These are phyloP conservation scores for Oryza glaberrima DNA, from an alignment of 176 grass and related monocot genomes.

Conservation along the genomic window DNA sequence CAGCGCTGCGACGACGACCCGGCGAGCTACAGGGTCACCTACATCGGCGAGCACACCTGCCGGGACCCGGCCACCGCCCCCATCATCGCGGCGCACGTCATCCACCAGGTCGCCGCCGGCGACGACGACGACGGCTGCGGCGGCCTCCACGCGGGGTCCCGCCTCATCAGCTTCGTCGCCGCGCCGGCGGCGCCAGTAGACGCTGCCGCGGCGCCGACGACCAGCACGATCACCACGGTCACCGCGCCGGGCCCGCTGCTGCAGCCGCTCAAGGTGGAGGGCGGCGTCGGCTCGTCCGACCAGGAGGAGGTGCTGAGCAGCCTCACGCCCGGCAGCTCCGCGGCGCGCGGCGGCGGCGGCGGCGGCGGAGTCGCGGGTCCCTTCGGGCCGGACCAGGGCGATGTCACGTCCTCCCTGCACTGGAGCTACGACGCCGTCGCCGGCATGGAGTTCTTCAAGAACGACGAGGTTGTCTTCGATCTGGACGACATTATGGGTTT, in stretches of 20 bases:
- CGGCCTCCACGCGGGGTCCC: constrained; percentile 23
- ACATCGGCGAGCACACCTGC: constrained; percentile 86
- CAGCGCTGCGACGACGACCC: constrained; percentile 66
- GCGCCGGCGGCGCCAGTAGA: background rate
- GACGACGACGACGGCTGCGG: background rate
- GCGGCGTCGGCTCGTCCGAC: background rate
- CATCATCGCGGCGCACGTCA: constrained; percentile 23
- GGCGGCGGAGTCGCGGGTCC: background rate
- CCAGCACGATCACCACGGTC: constrained; percentile 30
- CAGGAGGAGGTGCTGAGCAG: constrained; percentile 78
- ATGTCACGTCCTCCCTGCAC: constrained; percentile 62
- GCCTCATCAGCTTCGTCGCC: constrained; percentile 58
- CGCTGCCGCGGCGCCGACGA: background rate
- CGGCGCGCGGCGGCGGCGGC: background rate
- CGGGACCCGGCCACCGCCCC: constrained; percentile 41
- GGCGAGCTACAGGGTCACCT: constrained; percentile 45
- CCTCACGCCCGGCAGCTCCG: constrained; percentile 49
- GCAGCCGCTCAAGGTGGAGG: constrained; percentile 41
- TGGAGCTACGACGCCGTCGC: background rate
- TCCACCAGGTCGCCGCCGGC: background rate
- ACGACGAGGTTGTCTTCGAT: background rate
- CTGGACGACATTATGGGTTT: constrained; percentile 8
- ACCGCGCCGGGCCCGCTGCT: background rate
- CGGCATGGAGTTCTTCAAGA: background rate
- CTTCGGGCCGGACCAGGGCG: constrained; percentile 51